Evolutionary conservation across 2,329 filamentous ascomycete genomes (phyloP).

Genomic region (Aspergillus sergii): DNA sequence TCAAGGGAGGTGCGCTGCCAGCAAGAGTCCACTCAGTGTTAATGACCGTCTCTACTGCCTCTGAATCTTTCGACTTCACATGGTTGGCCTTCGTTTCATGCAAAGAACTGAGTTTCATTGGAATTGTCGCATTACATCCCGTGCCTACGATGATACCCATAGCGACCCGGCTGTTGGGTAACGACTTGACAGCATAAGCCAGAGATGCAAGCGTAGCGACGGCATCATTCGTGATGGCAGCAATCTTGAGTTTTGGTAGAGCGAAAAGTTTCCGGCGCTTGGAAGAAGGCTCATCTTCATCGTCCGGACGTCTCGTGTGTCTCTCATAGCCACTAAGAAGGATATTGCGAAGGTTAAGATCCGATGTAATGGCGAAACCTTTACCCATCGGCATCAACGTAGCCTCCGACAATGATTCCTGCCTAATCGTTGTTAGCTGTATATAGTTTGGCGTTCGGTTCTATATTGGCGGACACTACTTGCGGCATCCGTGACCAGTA

Average conservation of each 20-base stretch:
- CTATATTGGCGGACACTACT: neutral
- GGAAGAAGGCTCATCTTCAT: slow-evolving; percentile 44
- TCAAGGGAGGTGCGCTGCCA: slow-evolving; percentile 69
- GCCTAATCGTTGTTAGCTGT: slow-evolving; percentile 36
- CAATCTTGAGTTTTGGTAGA: slow-evolving; percentile 69
- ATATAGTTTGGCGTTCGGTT: neutral
- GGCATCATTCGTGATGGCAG: slow-evolving; percentile 79
- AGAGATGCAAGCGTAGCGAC: slow-evolving; percentile 79
- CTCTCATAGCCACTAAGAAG: slow-evolving; percentile 57
- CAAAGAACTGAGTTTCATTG: slow-evolving; percentile 65
- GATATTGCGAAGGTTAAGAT: slow-evolving; percentile 58
- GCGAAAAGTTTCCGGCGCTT: slow-evolving; percentile 50
- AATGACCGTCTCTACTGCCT: slow-evolving; percentile 69
- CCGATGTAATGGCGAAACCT: slow-evolving; percentile 59
- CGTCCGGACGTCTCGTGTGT: slow-evolving; percentile 47
- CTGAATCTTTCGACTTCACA: slow-evolving; percentile 50
- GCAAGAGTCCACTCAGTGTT: slow-evolving; percentile 87
- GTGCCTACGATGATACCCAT: slow-evolving; percentile 85
- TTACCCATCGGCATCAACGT: slow-evolving; percentile 62
- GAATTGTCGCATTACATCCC: slow-evolving; percentile 78
- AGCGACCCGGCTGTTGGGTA: slow-evolving; percentile 64
- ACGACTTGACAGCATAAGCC: slow-evolving; percentile 68
- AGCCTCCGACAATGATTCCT: slow-evolving; percentile 57
- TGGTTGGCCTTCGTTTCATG: slow-evolving; percentile 63
- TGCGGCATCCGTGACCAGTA: no score